phyloP scores from a whole-genome alignment of 2,329 filamentous ascomycete species.

The Fusarium musae region DNA sequence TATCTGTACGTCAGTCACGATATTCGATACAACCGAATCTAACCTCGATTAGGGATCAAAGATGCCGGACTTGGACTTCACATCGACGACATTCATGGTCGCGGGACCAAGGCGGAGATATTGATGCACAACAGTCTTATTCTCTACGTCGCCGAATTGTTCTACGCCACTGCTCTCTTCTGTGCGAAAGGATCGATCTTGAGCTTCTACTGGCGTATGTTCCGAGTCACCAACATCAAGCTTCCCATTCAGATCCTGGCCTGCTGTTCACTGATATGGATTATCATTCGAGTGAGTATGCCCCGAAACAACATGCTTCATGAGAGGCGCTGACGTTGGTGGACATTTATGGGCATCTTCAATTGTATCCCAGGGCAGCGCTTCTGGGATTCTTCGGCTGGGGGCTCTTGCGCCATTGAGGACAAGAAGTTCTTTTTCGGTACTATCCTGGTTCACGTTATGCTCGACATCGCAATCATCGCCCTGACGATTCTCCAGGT shows the following conservation, averaged over 20 bases:
- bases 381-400: slow-evolving; percentile 28
- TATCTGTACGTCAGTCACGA: slow-evolving; percentile 1
- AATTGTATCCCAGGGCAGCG: slow-evolving; percentile 33
- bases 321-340: accelerated
- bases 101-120: neutral
- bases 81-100: slow-evolving; percentile 19
- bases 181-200: slow-evolving; percentile 45
- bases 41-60: slow-evolving; percentile 20
- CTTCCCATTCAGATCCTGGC: slow-evolving; percentile 44
- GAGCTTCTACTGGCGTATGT: slow-evolving; percentile 48
- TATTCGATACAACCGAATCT: neutral
- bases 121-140: slow-evolving; percentile 18
- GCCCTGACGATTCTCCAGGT: slow-evolving; percentile 47
- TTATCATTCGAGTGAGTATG: slow-evolving; percentile 40
- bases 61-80: slow-evolving; percentile 28
- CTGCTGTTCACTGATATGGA: slow-evolving; percentile 40
- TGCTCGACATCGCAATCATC: slow-evolving; percentile 48
- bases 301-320: too few species aligned
- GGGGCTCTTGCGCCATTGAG: slow-evolving; percentile 32
- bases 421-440: slow-evolving; percentile 50
- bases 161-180: slow-evolving; percentile 45
- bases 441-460: slow-evolving; percentile 45
- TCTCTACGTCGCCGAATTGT: slow-evolving; percentile 39
- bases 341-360: slow-evolving; percentile 35
- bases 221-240: slow-evolving; percentile 41